Percentiles rank a stretch among this genome's conserved stretches.
Conservation (phyloP, 2,329 filamentous ascomycete species). For the Phaeophleospora eucalypticola region DNA sequence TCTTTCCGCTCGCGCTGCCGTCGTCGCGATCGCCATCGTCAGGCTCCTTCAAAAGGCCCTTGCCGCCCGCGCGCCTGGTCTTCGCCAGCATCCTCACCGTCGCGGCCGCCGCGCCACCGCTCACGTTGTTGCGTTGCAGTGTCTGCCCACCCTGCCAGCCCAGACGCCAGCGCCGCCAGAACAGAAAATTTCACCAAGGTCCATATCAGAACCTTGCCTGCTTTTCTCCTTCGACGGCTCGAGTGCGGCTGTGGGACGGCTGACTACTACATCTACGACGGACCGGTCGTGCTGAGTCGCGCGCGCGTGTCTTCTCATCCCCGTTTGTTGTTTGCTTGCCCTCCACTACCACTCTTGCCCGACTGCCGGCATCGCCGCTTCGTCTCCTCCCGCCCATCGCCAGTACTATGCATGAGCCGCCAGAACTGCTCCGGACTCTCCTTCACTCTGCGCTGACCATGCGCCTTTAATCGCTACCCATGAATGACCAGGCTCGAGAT, state of each 20-base stretch:
- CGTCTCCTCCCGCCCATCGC: background rate
- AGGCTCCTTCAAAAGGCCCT: too few species aligned
- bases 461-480: constrained; percentile 17
- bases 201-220: background rate
- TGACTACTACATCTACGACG: background rate
- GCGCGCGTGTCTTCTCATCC: background rate
- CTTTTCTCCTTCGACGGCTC: background rate
- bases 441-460: constrained; percentile 5
- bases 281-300: background rate
- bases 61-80: too few species aligned
- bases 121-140: too few species aligned
- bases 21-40: too few species aligned
- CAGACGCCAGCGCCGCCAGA: background rate
- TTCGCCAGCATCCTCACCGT: too few species aligned
- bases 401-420: constrained; percentile 6
- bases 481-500: constrained; percentile 18
- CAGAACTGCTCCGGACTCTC: background rate
- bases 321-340: background rate
- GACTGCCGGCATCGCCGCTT: background rate
- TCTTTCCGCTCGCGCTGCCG: too few species aligned
- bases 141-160: too few species aligned
- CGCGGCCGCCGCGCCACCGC: too few species aligned
- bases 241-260: background rate
- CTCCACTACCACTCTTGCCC: background rate
- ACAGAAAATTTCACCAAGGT: constrained; percentile 1